Conservation (phyloP, 1,284 basidiomycete species). For the Golubevia pallescens region DNA sequence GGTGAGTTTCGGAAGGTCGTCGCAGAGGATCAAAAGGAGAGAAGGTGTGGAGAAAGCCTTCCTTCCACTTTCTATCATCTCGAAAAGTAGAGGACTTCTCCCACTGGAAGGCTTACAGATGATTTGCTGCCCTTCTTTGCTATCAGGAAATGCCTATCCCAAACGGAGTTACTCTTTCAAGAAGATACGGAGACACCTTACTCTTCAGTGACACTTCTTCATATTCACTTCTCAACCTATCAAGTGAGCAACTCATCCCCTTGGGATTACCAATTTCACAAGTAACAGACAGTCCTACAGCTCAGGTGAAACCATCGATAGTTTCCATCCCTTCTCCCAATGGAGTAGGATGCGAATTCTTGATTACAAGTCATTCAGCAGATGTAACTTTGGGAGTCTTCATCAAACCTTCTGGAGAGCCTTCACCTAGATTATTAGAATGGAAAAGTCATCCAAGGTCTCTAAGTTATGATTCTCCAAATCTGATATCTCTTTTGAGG, state of each 20-base stretch:
- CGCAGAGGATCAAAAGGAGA: too few relatives aligned
- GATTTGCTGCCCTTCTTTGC: neutral
- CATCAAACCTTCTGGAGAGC: constrained; percentile 49
- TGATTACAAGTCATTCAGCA: constrained; percentile 55
- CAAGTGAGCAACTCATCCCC: constrained; percentile 27
- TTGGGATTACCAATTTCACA: constrained; percentile 58
- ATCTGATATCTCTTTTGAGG: constrained; percentile 46
- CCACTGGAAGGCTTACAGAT: neutral
- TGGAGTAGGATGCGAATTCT: constrained; percentile 34
- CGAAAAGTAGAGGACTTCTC: neutral
- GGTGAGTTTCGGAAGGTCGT: too few relatives aligned
- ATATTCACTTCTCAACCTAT: constrained; percentile 50
- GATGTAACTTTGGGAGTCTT: constrained; percentile 54
- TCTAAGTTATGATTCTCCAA: constrained; percentile 29
- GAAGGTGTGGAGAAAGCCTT: too few relatives aligned
- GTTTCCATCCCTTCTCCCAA: constrained; percentile 23
- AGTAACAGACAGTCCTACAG: constrained; percentile 42
- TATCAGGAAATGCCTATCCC: constrained; percentile 39
- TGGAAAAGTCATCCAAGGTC: constrained; percentile 58
- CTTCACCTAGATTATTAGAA: constrained; percentile 51
- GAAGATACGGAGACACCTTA: constrained; percentile 41
- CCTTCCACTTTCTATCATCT: too few relatives aligned
- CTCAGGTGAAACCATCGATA: constrained; percentile 48
- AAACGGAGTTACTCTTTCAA: constrained; percentile 49
- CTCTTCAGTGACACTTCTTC: constrained; percentile 51